phyloP scores from a whole-genome alignment of 371 early-diverging fungal genomes.

The Synchytrium microbalum region DNA sequence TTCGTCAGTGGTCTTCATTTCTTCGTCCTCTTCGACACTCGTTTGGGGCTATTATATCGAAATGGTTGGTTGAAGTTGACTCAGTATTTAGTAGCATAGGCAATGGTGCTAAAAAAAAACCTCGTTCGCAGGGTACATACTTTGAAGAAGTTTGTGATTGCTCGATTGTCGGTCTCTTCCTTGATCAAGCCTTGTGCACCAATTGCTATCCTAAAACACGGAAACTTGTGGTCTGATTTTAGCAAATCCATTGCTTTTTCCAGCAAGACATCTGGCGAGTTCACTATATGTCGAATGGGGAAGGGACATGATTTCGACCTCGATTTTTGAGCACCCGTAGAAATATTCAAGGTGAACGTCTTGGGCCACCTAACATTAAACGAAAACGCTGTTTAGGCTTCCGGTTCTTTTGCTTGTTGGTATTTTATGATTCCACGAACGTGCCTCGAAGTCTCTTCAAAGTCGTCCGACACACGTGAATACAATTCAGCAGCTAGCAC shows the following conservation, averaged over 20 bases:
- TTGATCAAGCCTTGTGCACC: background rate
- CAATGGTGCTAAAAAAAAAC: too few species aligned
- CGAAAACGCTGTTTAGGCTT: too few species aligned
- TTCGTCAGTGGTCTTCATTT: background rate
- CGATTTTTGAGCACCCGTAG: background rate
- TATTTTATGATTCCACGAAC: too few species aligned
- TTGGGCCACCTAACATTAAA: background rate
- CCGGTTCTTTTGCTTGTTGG: too few species aligned
- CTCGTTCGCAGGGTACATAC: too few species aligned
- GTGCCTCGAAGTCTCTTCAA: conserved; percentile 31
- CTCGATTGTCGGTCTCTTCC: background rate
- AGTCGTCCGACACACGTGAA: conserved; percentile 40
- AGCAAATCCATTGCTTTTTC: background rate
- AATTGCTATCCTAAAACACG: background rate
- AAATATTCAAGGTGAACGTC: background rate
- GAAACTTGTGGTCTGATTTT: background rate
- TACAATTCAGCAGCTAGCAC: conserved; percentile 51
- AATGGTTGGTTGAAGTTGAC: too few species aligned
- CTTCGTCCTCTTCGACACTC: background rate
- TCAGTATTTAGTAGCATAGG: too few species aligned
- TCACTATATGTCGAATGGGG: background rate
- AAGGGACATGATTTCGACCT: background rate
- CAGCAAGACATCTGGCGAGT: background rate
- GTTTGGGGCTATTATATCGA: background rate
- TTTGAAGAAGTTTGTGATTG: background rate